Evolutionary conservation across 2,329 filamentous ascomycete genomes (phyloP).

Genomic region (Exophiala bonariae): DNA sequence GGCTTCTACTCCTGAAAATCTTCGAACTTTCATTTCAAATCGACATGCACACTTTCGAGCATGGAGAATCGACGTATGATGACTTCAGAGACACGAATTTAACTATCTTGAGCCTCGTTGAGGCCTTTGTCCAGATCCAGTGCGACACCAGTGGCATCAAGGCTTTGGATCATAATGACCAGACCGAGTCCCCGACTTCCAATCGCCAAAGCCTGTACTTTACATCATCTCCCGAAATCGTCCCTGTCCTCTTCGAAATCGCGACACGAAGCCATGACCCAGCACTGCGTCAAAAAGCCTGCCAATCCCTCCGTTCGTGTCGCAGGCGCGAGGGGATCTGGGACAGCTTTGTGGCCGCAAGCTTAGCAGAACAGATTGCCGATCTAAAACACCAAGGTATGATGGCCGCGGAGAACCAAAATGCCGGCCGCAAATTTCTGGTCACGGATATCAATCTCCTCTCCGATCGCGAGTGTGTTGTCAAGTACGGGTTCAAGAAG

Average conservation of each 20-base stretch:
- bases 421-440: not conserved
- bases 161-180: not conserved
- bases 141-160: not conserved
- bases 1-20: not conserved
- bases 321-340: not conserved
- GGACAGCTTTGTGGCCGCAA: conserved; percentile 1
- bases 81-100: not conserved
- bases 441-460: conserved; percentile 3
- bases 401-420: not conserved
- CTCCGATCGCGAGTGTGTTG: not conserved
- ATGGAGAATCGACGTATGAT: conserved; percentile 3
- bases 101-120: conserved; percentile 1
- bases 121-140: not conserved
- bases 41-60: conserved; percentile 1
- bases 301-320: not conserved
- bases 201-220: not conserved
- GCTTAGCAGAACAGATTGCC: not conserved
- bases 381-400: not conserved
- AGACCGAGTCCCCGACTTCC: not conserved
- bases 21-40: not conserved
- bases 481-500: conserved; percentile 4
- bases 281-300: not conserved
- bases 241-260: conserved; percentile 3
- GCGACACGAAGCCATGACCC: conserved; percentile 2
- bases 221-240: not conserved